These are phyloP conservation scores for Lactifluus volemus DNA, from an alignment of 768 basidiomycete genomes.

Conservation along the genomic window DNA sequence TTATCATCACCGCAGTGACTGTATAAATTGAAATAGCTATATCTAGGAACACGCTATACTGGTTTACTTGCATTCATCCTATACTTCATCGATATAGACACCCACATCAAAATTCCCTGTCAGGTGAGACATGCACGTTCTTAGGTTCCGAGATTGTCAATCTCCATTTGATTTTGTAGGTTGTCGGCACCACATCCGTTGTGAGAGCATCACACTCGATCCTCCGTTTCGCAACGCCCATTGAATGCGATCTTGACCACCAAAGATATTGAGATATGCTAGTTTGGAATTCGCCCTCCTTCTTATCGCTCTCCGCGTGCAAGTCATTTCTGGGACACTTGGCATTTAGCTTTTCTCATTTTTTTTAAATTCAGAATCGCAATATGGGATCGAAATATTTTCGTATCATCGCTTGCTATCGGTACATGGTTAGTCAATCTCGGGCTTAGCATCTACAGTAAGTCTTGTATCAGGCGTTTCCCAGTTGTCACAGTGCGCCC, in stretches of 20 bases:
- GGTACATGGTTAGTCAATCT: background rate
- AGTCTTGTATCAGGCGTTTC: background rate
- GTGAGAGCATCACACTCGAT: background rate
- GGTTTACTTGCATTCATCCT: background rate
- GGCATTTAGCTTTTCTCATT: background rate
- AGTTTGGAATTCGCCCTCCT: background rate
- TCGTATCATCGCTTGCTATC: background rate
- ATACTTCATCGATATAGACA: too few species aligned
- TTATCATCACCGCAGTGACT: too few species aligned
- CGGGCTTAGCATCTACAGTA: background rate
- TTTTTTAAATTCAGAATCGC: background rate
- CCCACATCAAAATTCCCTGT: too few species aligned
- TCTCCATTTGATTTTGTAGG: background rate
- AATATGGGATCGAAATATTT: background rate
- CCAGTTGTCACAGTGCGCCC: too few species aligned
- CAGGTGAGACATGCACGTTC: too few species aligned
- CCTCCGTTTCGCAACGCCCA: background rate
- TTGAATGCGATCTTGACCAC: background rate
- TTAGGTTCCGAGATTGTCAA: too few species aligned
- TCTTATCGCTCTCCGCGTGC: too few species aligned
- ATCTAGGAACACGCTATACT: constrained; percentile 6
- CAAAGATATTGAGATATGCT: background rate
- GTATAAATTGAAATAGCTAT: background rate
- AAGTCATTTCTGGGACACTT: background rate
- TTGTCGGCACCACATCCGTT: background rate